Conservation (phyloP, 768 basidiomycete genomes). For the Lentinus brumalis region DNA sequence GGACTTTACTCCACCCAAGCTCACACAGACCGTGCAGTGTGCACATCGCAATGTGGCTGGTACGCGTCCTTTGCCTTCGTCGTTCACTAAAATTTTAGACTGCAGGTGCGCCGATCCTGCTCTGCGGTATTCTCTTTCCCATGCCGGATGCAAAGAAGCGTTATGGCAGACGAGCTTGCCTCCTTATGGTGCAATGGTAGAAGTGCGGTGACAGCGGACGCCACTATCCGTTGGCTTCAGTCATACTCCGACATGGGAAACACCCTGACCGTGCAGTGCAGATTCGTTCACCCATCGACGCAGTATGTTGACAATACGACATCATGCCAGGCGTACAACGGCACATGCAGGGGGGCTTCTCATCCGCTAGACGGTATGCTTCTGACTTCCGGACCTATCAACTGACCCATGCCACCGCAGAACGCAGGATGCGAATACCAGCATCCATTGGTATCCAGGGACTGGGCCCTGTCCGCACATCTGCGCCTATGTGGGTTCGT, state of each 20-base stretch:
- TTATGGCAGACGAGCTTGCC: not conserved
- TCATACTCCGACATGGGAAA: conserved; percentile 5
- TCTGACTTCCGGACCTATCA: not conserved
- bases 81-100: not conserved
- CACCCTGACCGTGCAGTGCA: not conserved
- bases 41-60: not conserved
- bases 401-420: conserved; percentile 1
- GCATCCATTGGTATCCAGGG: conserved; percentile 6
- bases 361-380: not conserved
- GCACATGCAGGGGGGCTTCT: not conserved
- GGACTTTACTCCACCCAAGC: conserved; percentile 4
- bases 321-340: not conserved
- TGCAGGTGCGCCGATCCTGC: not conserved
- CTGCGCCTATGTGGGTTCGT: not conserved
- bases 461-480: conserved; percentile 1
- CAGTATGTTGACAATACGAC: conserved; percentile 1
- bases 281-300: not conserved
- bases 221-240: not conserved
- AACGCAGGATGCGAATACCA: not conserved
- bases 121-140: not conserved
- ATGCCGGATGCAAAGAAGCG: not conserved
- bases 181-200: conserved; percentile 1
- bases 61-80: not conserved
- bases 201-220: conserved; percentile 14
- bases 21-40: conserved; percentile 1